Conservation (phyloP, 2,329 filamentous ascomycete species). For the Coleophoma eucalyptorum region DNA sequence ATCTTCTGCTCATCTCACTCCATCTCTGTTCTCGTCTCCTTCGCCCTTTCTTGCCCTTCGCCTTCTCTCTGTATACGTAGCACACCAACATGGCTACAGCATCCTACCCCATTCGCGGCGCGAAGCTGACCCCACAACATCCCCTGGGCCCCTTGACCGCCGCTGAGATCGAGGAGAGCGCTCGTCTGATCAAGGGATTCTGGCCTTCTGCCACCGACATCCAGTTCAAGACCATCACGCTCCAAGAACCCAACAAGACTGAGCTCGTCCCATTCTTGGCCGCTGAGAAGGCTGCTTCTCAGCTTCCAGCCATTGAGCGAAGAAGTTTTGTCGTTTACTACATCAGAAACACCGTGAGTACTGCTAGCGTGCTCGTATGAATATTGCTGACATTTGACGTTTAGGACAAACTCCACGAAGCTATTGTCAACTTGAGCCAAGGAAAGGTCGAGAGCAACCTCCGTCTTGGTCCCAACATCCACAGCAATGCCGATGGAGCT, state of each 20-base stretch:
- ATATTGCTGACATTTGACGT: no score
- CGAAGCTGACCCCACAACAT: conserved; percentile 32
- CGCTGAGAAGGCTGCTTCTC: conserved; percentile 38
- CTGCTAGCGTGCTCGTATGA: neutral
- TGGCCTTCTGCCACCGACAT: conserved; percentile 53
- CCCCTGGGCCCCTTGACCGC: conserved; percentile 56
- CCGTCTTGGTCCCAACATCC: conserved; percentile 53
- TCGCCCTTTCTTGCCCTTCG: no score
- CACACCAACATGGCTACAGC: conserved; percentile 16
- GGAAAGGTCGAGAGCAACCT: conserved; percentile 51
- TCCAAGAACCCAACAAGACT: conserved; percentile 52
- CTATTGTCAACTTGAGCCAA: conserved; percentile 46
- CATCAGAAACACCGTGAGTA: conserved; percentile 52
- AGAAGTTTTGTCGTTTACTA: conserved; percentile 56
- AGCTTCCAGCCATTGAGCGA: conserved; percentile 39
- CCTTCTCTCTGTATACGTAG: no score
- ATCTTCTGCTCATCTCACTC: no score
- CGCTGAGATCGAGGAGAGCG: conserved; percentile 50
- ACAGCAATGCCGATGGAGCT: conserved; percentile 55
- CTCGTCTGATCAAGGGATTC: conserved; percentile 42
- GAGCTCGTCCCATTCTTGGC: conserved; percentile 46
- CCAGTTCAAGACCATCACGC: conserved; percentile 60
- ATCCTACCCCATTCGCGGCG: conserved; percentile 19
- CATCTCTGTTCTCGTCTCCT: no score
- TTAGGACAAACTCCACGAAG: conserved; percentile 60